Evolutionary conservation across 441 rosid species (phyloP).

Genomic region (Iberis amara): DNA sequence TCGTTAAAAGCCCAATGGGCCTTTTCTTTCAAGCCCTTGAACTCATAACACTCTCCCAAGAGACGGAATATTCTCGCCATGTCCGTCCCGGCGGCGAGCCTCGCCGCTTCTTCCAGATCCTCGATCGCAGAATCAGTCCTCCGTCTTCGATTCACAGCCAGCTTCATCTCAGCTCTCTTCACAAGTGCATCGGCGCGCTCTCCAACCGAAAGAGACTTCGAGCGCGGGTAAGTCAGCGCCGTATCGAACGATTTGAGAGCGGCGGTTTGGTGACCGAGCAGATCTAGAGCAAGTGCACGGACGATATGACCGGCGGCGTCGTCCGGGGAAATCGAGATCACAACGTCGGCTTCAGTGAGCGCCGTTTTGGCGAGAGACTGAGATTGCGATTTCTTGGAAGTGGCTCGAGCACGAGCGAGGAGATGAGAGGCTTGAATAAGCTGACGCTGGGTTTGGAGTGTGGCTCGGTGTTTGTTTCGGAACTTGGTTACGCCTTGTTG

Average conservation of each 20-base stretch:
- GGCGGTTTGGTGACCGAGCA: slow-evolving; percentile 45
- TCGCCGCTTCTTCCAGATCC: slow-evolving; percentile 46
- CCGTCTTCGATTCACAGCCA: slow-evolving; percentile 45
- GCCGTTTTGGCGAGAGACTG: slow-evolving; percentile 48
- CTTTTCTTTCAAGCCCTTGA: slow-evolving; percentile 37
- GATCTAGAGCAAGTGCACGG: slow-evolving; percentile 47
- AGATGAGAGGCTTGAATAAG: slow-evolving; percentile 40
- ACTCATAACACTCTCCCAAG: slow-evolving; percentile 45
- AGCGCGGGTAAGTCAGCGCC: slow-evolving; percentile 45
- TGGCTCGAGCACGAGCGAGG: slow-evolving; percentile 44
- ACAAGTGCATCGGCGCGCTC: slow-evolving; percentile 52
- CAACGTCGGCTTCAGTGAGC: slow-evolving; percentile 45
- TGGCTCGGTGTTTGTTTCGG: slow-evolving; percentile 41
- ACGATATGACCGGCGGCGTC: slow-evolving; percentile 50
- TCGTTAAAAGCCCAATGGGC: slow-evolving; percentile 40
- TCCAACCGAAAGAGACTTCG: slow-evolving; percentile 35
- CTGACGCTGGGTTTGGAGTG: slow-evolving; percentile 41
- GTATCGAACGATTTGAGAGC: slow-evolving; percentile 50
- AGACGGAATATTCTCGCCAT: slow-evolving; percentile 31
- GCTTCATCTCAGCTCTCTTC: slow-evolving; percentile 52
- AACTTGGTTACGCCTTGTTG: slow-evolving; percentile 42
- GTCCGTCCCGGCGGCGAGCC: slow-evolving; percentile 28
- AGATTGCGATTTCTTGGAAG: slow-evolving; percentile 37
- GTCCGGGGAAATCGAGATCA: slow-evolving; percentile 39
- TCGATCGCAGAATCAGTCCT: slow-evolving; percentile 53